A percentile compares a stretch with the other conserved stretches of the same genome.
phyloP scores from a whole-genome alignment of 176 grass and related monocot species.

The Cocos nucifera region DNA sequence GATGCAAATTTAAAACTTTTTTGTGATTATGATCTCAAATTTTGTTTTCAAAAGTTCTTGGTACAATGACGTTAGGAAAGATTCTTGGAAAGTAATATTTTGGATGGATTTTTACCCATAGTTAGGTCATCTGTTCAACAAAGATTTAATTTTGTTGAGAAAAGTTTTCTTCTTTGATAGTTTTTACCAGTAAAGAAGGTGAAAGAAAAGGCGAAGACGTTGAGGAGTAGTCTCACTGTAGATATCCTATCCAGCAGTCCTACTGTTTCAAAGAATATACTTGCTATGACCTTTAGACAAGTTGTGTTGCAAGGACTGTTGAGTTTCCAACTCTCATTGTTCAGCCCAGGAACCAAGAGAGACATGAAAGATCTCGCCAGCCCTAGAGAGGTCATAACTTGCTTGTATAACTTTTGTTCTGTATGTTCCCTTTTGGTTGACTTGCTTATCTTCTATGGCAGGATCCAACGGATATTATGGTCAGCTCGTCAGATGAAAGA shows the following conservation, averaged over 20 bases:
- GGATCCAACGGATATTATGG: slow-evolving; percentile 27
- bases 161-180: slow-evolving; percentile 23
- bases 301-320: slow-evolving; percentile 49
- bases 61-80: no score
- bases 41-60: no score
- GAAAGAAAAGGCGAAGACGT: slow-evolving; percentile 55
- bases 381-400: neutral
- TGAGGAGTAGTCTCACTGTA: slow-evolving; percentile 26
- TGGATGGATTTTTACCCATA: no score
- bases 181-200: slow-evolving; percentile 69
- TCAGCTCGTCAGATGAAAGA: slow-evolving; percentile 62
- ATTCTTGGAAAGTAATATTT: no score
- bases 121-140: no score
- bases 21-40: neutral
- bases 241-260: slow-evolving; percentile 32
- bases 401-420: slow-evolving; percentile 7
- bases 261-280: slow-evolving; percentile 33
- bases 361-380: slow-evolving; percentile 36
- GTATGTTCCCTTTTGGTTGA: no score
- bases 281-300: slow-evolving; percentile 74
- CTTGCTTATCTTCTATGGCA: slow-evolving; percentile 9
- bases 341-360: slow-evolving; percentile 43
- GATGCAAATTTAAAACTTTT: neutral
- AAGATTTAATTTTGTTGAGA: neutral
- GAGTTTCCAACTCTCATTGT: slow-evolving; percentile 51